phyloP scores from a whole-genome alignment of 2,329 filamentous ascomycete species.

The Epichloe coenophiala region DNA sequence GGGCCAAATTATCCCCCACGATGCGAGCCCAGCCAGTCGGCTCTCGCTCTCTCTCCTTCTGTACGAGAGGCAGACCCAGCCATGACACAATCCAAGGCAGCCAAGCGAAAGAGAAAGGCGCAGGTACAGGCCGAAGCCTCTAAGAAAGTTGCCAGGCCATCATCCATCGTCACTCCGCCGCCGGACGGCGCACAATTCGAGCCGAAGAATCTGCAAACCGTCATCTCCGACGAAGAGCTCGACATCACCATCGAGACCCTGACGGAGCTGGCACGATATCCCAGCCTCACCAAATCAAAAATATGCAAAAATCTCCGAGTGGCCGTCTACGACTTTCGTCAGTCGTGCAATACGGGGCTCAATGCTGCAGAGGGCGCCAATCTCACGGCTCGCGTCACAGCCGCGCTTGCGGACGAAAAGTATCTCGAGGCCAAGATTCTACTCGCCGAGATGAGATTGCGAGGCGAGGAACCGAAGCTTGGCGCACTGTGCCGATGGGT shows the following conservation, averaged over 20 bases:
- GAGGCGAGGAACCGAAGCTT: slow-evolving; percentile 50
- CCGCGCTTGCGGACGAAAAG: slow-evolving; percentile 50
- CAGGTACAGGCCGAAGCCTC: slow-evolving; percentile 19
- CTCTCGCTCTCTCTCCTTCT: too few relatives aligned
- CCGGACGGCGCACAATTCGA: slow-evolving; percentile 24
- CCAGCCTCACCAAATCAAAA: slow-evolving; percentile 52
- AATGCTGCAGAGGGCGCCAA: slow-evolving; percentile 47
- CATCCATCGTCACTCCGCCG: slow-evolving; percentile 19
- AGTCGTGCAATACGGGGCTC: slow-evolving; percentile 53
- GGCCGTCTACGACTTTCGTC: slow-evolving; percentile 55
- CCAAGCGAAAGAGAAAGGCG: slow-evolving; percentile 31
- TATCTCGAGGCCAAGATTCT: slow-evolving; percentile 52
- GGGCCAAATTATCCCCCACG: too few relatives aligned
- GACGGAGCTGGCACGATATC: slow-evolving; percentile 41
- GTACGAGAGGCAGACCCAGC: neutral
- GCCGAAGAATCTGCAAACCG: slow-evolving; percentile 35
- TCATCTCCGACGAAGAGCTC: slow-evolving; percentile 51
- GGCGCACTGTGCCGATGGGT: slow-evolving; percentile 62
- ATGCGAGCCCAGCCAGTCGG: too few relatives aligned
- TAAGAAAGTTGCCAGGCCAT: slow-evolving; percentile 26
- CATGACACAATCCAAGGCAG: slow-evolving; percentile 24
- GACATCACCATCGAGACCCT: slow-evolving; percentile 55
- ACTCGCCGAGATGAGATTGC: slow-evolving; percentile 56
- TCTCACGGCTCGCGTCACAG: slow-evolving; percentile 53
- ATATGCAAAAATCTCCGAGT: slow-evolving; percentile 51